Evolutionary conservation across 805 yeast genomes (phyloP).

Genomic region (Ascoidea rubescens): DNA sequence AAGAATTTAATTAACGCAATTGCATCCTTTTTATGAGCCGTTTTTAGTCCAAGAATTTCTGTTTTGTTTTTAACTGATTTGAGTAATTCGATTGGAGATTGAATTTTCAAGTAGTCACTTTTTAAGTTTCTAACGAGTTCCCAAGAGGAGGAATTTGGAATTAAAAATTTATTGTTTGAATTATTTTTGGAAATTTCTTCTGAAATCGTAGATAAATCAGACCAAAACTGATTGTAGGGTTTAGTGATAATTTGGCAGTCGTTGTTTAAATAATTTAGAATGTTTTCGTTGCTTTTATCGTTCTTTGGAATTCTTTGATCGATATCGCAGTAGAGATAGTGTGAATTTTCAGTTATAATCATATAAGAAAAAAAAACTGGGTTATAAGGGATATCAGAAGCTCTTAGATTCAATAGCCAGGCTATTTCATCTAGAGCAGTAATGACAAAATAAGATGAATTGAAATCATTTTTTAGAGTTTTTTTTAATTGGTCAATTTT

Average conservation of each 20-base stretch:
- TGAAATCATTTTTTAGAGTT: slow-evolving; percentile 19
- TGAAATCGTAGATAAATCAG: slow-evolving; percentile 24
- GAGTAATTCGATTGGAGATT: slow-evolving; percentile 49
- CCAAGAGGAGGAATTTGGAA: slow-evolving; percentile 56
- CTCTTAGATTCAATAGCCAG: slow-evolving; percentile 80
- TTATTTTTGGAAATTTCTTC: slow-evolving; percentile 14
- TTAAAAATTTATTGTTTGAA: slow-evolving; percentile 23
- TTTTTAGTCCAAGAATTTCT: slow-evolving; percentile 58
- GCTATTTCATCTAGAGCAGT: slow-evolving; percentile 82
- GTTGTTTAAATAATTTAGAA: slow-evolving; percentile 23
- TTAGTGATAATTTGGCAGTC: slow-evolving; percentile 32
- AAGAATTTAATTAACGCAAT: slow-evolving; percentile 59
- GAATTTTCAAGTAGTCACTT: slow-evolving; percentile 23
- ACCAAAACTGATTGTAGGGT: slow-evolving; percentile 46
- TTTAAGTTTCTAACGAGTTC: slow-evolving; percentile 38
- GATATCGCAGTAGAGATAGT: slow-evolving; percentile 5
- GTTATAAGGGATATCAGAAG: slow-evolving; percentile 68
- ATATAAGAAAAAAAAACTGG: slow-evolving; percentile 77
- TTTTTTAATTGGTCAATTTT: slow-evolving; percentile 39
- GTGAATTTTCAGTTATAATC: slow-evolving; percentile 14
- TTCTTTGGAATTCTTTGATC: slow-evolving; percentile 1
- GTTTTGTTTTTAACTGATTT: slow-evolving; percentile 65
- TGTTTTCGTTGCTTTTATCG: slow-evolving; percentile 11
- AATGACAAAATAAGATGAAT: slow-evolving; percentile 35
- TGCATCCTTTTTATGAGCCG: slow-evolving; percentile 78